Conservation (phyloP, 352 stramenopile species). For the Globisporangium nunn region DNA sequence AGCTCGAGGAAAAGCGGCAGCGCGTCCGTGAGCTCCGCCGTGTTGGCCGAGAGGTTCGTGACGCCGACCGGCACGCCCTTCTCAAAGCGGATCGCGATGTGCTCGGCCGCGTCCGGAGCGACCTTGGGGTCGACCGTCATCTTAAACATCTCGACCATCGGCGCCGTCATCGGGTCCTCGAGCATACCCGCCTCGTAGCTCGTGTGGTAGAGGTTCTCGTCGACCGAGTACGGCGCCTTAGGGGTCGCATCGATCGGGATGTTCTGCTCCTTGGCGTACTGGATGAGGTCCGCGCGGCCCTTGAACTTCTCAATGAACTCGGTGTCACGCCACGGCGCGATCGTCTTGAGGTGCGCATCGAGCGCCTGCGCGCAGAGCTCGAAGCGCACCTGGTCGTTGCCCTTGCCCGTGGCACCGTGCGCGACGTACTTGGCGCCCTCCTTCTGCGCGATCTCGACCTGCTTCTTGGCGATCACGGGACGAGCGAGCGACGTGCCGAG, state of each 20-base stretch:
- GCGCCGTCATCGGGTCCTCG: slow-evolving; percentile 91
- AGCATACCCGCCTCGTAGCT: slow-evolving; percentile 97
- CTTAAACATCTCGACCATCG: slow-evolving; percentile 96
- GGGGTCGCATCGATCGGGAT: slow-evolving; percentile 96
- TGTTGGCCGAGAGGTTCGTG: slow-evolving; percentile 85
- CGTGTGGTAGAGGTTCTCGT: slow-evolving; percentile 99
- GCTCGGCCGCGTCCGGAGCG: slow-evolving; percentile 86
- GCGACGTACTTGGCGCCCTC: slow-evolving; percentile 92
- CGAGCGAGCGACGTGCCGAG: slow-evolving; percentile 96
- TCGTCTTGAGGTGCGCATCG: slow-evolving; percentile 93
- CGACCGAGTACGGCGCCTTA: slow-evolving; percentile 97
- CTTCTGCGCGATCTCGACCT: slow-evolving; percentile 90
- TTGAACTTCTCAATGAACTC: slow-evolving; percentile 99
- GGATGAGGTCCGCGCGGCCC: slow-evolving; percentile 93
- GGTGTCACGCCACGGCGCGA: slow-evolving; percentile 96
- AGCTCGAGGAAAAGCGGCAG: slow-evolving; percentile 96
- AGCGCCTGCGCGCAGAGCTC: slow-evolving; percentile 97
- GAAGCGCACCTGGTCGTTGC: slow-evolving; percentile 98
- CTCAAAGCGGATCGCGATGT: slow-evolving; percentile 93
- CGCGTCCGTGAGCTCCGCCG: slow-evolving; percentile 85
- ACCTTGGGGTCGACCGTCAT: slow-evolving; percentile 95
- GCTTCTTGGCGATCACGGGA: slow-evolving; percentile 97
- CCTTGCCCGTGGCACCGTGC: slow-evolving; percentile 98
- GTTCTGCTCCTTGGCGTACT: slow-evolving; percentile 95
- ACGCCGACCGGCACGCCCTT: slow-evolving; percentile 93